Evolutionary conservation across 495 filamentous ascomycete species (phyloP).

Genomic region (Aspergillus carlsbadensis): DNA sequence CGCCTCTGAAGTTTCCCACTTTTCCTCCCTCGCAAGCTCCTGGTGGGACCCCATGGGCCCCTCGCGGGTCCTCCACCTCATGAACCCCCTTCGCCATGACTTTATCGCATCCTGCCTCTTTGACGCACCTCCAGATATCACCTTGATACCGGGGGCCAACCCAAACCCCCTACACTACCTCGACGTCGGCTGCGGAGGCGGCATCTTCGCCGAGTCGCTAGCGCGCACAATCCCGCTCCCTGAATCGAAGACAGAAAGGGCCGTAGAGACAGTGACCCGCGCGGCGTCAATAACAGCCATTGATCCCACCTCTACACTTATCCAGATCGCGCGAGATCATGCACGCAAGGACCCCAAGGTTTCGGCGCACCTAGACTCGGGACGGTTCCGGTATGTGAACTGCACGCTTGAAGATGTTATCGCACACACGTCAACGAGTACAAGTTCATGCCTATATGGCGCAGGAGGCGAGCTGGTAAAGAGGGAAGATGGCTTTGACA

Average conservation of each 20-base stretch:
- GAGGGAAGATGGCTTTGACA: constrained; percentile 51
- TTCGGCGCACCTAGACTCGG: constrained; percentile 41
- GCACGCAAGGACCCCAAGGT: constrained; percentile 63
- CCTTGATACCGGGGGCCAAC: constrained; percentile 1
- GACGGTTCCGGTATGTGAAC: constrained; percentile 69
- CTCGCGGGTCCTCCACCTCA: constrained; percentile 88
- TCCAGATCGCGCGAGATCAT: constrained; percentile 76
- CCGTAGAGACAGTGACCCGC: constrained; percentile 49
- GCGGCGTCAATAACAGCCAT: constrained; percentile 75
- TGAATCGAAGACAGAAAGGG: constrained; percentile 30
- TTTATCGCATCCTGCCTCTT: constrained; percentile 76
- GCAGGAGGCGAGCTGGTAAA: not conserved
- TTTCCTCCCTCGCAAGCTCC: constrained; percentile 84
- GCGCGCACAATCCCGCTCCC: constrained; percentile 58
- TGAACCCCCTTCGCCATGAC: constrained; percentile 95
- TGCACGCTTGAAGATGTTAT: constrained; percentile 61
- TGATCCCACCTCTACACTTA: constrained; percentile 77
- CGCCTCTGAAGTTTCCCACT: constrained; percentile 85
- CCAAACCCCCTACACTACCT: constrained; percentile 63
- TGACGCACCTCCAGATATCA: constrained; percentile 22
- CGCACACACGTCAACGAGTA: not conserved
- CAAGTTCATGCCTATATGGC: not conserved
- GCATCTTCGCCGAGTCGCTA: constrained; percentile 92
- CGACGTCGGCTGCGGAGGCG: constrained; percentile 93
- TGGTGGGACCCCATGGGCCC: constrained; percentile 98